These are phyloP conservation scores for Aspergillus caelatus DNA, from an alignment of 2,329 filamentous ascomycete genomes.

Conservation along the genomic window DNA sequence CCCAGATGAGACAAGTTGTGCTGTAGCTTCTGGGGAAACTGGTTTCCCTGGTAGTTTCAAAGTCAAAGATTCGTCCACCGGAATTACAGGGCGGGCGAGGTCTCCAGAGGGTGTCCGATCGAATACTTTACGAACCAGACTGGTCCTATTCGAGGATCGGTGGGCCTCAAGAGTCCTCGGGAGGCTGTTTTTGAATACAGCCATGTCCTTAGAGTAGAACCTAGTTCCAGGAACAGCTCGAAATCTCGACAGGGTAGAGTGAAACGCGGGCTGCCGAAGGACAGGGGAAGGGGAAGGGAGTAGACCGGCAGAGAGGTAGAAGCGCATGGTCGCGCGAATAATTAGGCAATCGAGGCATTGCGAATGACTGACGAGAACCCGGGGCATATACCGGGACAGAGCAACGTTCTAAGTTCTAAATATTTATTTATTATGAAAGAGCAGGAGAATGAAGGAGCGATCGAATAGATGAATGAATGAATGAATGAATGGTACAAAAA, in stretches of 20 bases:
- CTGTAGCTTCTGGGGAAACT: neutral
- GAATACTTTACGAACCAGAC: conserved; percentile 37
- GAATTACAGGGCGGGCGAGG: conserved; percentile 22
- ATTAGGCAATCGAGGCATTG: conserved; percentile 18
- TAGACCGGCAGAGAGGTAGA: conserved; percentile 13
- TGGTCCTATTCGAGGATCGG: conserved; percentile 40
- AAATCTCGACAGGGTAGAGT: neutral
- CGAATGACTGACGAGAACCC: conserved; percentile 9
- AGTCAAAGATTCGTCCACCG: neutral
- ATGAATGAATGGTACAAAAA: neutral
- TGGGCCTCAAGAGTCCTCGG: conserved; percentile 46
- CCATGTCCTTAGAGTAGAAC: conserved; percentile 18
- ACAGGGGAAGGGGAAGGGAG: conserved; percentile 7
- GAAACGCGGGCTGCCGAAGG: neutral
- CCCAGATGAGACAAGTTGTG: neutral
- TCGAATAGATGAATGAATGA: neutral
- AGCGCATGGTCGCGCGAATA: conserved; percentile 31
- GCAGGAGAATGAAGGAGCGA: neutral
- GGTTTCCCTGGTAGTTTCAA: neutral
- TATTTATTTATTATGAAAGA: neutral
- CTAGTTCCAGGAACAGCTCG: conserved; percentile 17
- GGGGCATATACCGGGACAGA: conserved; percentile 18
- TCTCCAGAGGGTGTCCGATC: conserved; percentile 15
- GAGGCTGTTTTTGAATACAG: conserved; percentile 38
- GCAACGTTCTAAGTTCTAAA: neutral